Evolutionary conservation across 2,329 filamentous ascomycete species (phyloP).

Genomic region (Xylaria sp.): DNA sequence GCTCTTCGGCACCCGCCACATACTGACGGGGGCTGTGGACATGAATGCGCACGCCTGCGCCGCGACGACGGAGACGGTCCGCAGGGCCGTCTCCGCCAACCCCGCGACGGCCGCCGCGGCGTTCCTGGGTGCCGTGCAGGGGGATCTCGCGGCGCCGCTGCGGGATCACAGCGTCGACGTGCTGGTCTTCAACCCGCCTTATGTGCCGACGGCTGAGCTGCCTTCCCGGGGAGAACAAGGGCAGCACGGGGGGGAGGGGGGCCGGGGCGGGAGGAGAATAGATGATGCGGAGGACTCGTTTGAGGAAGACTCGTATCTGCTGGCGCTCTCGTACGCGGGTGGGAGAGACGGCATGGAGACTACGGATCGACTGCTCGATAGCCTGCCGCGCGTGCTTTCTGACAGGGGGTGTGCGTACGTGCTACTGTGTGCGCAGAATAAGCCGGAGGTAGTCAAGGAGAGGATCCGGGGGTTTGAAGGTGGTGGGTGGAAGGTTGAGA

Average conservation of each 20-base stretch:
- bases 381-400: slow-evolving; percentile 72
- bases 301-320: slow-evolving; percentile 82
- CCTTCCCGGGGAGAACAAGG: slow-evolving; percentile 62
- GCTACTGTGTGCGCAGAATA: slow-evolving; percentile 89
- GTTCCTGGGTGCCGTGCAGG: slow-evolving; percentile 74
- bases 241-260: slow-evolving; percentile 28
- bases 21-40: slow-evolving; percentile 82
- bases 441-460: slow-evolving; percentile 76
- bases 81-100: slow-evolving; percentile 54
- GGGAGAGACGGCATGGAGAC: slow-evolving; percentile 93
- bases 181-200: slow-evolving; percentile 95
- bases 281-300: slow-evolving; percentile 57
- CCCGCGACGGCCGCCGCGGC: slow-evolving; percentile 40
- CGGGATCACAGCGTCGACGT: slow-evolving; percentile 74
- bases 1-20: slow-evolving; percentile 76
- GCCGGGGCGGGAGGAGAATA: neutral
- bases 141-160: slow-evolving; percentile 75
- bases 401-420: slow-evolving; percentile 84
- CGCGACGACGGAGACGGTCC: slow-evolving; percentile 77
- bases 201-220: slow-evolving; percentile 85
- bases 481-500: slow-evolving; percentile 76
- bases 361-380: slow-evolving; percentile 79
- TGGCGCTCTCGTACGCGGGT: slow-evolving; percentile 89
- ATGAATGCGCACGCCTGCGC: slow-evolving; percentile 85
- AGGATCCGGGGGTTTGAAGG: slow-evolving; percentile 65